Conservation (phyloP, 1,284 basidiomycete species). For the Ustilago hordei region DNA sequence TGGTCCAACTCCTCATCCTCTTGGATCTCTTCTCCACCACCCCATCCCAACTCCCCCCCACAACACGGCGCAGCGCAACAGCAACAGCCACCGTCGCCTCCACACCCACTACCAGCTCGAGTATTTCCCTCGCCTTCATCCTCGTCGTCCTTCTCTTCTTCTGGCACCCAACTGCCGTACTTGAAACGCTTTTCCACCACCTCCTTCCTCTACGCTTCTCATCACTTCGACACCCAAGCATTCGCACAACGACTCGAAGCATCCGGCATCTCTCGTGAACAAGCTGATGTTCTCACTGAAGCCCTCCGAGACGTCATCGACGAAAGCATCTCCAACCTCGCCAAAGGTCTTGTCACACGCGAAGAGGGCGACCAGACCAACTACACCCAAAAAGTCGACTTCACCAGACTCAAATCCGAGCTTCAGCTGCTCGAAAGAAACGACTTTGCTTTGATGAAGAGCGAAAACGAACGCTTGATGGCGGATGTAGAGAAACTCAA, state of each 20-base stretch:
- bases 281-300: slow-evolving; percentile 66
- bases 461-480: slow-evolving; percentile 91
- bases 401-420: slow-evolving; percentile 95
- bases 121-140: slow-evolving; percentile 25
- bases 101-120: slow-evolving; percentile 34
- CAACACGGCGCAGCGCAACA: slow-evolving; percentile 5
- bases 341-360: slow-evolving; percentile 63
- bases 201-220: slow-evolving; percentile 31
- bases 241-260: slow-evolving; percentile 66
- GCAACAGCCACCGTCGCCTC: slow-evolving; percentile 5
- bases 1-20: slow-evolving; percentile 34
- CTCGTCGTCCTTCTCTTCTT: slow-evolving; percentile 13
- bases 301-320: slow-evolving; percentile 66
- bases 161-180: slow-evolving; percentile 17
- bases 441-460: slow-evolving; percentile 93
- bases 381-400: slow-evolving; percentile 78
- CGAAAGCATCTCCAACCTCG: slow-evolving; percentile 64
- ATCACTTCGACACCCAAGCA: slow-evolving; percentile 67
- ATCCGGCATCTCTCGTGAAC: slow-evolving; percentile 63
- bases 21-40: slow-evolving; percentile 28
- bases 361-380: slow-evolving; percentile 66
- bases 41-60: neutral
- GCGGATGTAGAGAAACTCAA: slow-evolving; percentile 95
- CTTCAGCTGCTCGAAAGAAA: slow-evolving; percentile 97
- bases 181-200: slow-evolving; percentile 47